These are phyloP conservation scores for Oryza rufipogon DNA, from an alignment of 176 grass and related monocot species.

Conservation along the genomic window DNA sequence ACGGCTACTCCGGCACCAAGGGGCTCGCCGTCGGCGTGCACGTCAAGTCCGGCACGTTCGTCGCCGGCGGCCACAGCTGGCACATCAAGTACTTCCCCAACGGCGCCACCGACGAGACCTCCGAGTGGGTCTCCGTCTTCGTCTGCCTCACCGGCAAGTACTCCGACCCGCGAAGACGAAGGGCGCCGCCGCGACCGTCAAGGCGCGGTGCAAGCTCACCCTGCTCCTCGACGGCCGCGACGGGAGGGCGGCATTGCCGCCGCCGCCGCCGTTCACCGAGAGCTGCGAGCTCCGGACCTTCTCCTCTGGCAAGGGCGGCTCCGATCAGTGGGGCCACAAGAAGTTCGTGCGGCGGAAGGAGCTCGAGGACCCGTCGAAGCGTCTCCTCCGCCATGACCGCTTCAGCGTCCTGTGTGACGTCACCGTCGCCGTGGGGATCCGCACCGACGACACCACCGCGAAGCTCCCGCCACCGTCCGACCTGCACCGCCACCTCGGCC, in stretches of 20 bases:
- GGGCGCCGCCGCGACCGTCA: neutral
- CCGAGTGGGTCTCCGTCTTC: neutral
- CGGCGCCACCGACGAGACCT: neutral
- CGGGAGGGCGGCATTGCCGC: neutral
- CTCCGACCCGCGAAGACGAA: neutral
- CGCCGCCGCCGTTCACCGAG: neutral
- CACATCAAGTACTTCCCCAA: conserved; percentile 22
- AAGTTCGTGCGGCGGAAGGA: conserved; percentile 2
- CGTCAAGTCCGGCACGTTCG: conserved; percentile 13
- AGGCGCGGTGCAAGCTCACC: neutral
- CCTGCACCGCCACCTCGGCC: conserved; percentile 23
- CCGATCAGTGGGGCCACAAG: neutral
- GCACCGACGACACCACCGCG: too few relatives aligned
- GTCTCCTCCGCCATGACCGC: neutral
- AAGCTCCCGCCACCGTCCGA: neutral
- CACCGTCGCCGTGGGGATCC: neutral
- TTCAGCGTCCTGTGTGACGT: neutral
- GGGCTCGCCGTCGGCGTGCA: neutral
- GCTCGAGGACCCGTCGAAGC: conserved; percentile 13
- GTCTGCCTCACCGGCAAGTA: too few relatives aligned
- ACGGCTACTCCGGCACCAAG: conserved; percentile 14
- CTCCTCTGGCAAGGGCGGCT: conserved; percentile 9
- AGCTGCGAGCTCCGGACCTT: neutral
- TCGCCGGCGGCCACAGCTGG: conserved; percentile 21
- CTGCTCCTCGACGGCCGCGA: neutral